Percentiles rank a stretch among this genome's conserved stretches.
These are phyloP conservation scores for Exophiala sideris DNA, from an alignment of 2,329 filamentous ascomycete species.

Conservation along the genomic window DNA sequence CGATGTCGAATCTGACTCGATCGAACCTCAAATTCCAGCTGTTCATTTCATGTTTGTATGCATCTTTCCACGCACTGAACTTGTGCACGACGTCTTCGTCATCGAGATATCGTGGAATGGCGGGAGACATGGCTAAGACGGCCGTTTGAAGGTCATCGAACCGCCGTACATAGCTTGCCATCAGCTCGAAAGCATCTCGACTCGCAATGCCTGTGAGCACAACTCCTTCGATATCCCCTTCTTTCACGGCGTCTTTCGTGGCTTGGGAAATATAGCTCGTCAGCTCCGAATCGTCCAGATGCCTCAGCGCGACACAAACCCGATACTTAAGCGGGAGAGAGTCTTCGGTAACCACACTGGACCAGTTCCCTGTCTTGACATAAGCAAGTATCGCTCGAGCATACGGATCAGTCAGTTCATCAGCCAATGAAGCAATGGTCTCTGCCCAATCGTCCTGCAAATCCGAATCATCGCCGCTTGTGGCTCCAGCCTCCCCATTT, in stretches of 20 bases:
- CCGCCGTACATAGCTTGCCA: conserved; percentile 58
- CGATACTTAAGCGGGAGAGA: conserved; percentile 59
- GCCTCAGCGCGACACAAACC: conserved; percentile 58
- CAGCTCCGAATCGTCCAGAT: conserved; percentile 45
- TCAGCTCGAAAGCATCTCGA: conserved; percentile 53
- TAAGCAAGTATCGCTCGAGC: conserved; percentile 59
- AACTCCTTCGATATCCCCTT: conserved; percentile 60
- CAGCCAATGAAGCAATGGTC: conserved; percentile 60
- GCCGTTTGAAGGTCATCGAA: conserved; percentile 62
- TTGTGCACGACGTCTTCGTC: conserved; percentile 50
- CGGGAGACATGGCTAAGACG: conserved; percentile 52
- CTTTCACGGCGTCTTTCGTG: conserved; percentile 48
- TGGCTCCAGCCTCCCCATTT: conserved; percentile 2
- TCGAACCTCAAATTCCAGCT: conserved; percentile 59
- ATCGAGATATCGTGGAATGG: conserved; percentile 57
- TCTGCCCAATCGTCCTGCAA: conserved; percentile 59
- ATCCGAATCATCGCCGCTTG: conserved; percentile 19
- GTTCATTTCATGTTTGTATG: conserved; percentile 60
- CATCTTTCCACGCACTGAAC: conserved; percentile 60
- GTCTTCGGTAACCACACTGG: conserved; percentile 54
- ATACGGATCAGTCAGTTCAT: conserved; percentile 60
- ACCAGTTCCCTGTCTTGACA: conserved; percentile 59
- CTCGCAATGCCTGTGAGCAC: conserved; percentile 60
- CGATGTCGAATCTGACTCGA: conserved; percentile 58
- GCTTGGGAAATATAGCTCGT: conserved; percentile 54